Evolutionary conservation across 345 rosid species (phyloP).

Genomic region (Citrus sinensis): DNA sequence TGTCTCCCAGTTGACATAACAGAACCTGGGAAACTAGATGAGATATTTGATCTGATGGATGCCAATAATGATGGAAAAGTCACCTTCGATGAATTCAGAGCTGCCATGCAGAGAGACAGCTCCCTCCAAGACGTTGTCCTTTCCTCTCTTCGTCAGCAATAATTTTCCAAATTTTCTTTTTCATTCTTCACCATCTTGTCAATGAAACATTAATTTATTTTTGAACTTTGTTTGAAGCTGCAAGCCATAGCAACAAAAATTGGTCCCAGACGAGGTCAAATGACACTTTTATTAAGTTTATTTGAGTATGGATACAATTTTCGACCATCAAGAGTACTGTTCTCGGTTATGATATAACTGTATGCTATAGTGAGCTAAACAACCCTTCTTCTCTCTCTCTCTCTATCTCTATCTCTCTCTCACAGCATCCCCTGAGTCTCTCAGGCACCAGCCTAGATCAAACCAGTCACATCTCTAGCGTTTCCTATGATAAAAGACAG

Average conservation of each 20-base stretch:
- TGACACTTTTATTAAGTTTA: background rate
- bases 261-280: background rate
- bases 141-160: conserved; percentile 57
- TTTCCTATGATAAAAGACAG: background rate
- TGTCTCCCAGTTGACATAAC: conserved; percentile 59
- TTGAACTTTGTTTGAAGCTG: background rate
- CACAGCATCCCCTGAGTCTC: background rate
- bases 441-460: background rate
- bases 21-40: conserved; percentile 63
- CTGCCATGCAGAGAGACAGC: conserved; percentile 67
- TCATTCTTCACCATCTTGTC: too few relatives aligned
- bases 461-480: background rate
- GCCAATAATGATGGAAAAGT: conserved; percentile 67
- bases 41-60: conserved; percentile 62
- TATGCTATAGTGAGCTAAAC: background rate
- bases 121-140: conserved; percentile 61
- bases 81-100: conserved; percentile 68
- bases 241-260: conserved; percentile 5
- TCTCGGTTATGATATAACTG: background rate
- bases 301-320: background rate
- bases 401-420: background rate
- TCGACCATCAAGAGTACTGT: background rate
- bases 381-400: background rate
- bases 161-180: conserved; percentile 1
- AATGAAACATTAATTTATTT: background rate